phyloP scores from a whole-genome alignment of 2,329 filamentous ascomycete genomes.

The Dactylellina leptospora region DNA sequence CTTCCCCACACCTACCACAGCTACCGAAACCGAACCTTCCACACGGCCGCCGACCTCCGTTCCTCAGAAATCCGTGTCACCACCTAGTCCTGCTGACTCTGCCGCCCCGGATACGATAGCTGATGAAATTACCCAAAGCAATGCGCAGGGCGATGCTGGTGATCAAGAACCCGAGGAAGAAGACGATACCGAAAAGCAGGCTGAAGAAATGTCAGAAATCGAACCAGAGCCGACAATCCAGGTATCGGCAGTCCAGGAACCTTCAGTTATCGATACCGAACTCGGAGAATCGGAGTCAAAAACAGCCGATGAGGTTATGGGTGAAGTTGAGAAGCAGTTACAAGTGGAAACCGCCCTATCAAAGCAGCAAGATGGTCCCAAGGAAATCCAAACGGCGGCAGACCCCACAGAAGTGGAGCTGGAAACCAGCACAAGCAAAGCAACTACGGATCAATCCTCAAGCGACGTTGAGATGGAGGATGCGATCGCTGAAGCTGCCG shows the following conservation, averaged over 20 bases:
- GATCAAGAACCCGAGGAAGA: slow-evolving; percentile 11
- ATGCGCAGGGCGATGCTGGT: not conserved
- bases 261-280: not conserved
- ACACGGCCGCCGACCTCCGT: slow-evolving; percentile 23
- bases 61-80: slow-evolving; percentile 32
- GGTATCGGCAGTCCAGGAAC: not conserved
- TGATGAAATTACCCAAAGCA: not conserved
- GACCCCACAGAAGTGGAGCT: not conserved
- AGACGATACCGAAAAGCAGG: not conserved
- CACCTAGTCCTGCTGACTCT: slow-evolving; percentile 48
- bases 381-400: slow-evolving; percentile 1
- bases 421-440: not conserved
- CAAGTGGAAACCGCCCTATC: slow-evolving; percentile 48
- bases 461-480: slow-evolving; percentile 46
- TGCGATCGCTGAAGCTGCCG: not conserved
- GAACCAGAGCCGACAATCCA: not conserved
- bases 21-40: slow-evolving; percentile 32
- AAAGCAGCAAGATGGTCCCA: slow-evolving; percentile 29
- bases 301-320: slow-evolving; percentile 37
- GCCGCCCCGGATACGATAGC: not conserved
- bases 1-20: slow-evolving; percentile 49
- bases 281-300: slow-evolving; percentile 7
- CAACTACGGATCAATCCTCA: not conserved
- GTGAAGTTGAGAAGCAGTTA: slow-evolving; percentile 51
- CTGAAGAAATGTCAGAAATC: slow-evolving; percentile 24